phyloP scores from a whole-genome alignment of 1,284 basidiomycete genomes.

The Somion occarium region DNA sequence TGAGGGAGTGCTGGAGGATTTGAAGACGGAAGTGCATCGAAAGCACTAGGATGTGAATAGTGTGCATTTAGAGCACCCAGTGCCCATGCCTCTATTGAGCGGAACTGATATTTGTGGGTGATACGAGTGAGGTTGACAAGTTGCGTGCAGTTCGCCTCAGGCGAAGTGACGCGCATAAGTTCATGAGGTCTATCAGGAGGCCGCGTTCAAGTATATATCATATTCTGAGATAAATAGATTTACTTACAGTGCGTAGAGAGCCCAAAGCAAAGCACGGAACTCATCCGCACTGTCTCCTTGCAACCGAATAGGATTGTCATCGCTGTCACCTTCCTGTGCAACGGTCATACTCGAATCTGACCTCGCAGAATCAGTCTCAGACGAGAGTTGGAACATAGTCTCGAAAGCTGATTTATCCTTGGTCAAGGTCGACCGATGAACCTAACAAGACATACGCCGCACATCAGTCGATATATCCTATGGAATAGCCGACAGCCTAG shows the following conservation, averaged over 20 bases:
- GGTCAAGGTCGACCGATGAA: constrained; percentile 29
- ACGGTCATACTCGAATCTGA: constrained; percentile 28
- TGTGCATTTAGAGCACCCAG: constrained; percentile 37
- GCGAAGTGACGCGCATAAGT: constrained; percentile 37
- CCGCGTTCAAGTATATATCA: not conserved
- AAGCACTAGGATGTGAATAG: constrained; percentile 30
- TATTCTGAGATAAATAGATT: not conserved
- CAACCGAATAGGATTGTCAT: constrained; percentile 32
- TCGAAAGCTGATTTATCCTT: constrained; percentile 33
- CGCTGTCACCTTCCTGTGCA: constrained; percentile 29
- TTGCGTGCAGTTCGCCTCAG: constrained; percentile 36
- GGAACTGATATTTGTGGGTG: constrained; percentile 53
- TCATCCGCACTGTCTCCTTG: constrained; percentile 33
- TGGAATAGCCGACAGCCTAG: not conserved
- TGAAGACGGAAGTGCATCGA: constrained; percentile 18
- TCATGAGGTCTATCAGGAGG: constrained; percentile 38
- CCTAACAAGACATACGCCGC: constrained; percentile 15
- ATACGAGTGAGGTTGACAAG: constrained; percentile 46
- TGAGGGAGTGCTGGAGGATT: constrained; percentile 15
- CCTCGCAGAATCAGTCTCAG: constrained; percentile 27
- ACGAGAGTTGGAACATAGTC: constrained; percentile 32
- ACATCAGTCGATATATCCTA: not conserved
- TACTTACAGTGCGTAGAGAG: constrained; percentile 32
- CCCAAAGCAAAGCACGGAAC: constrained; percentile 32
- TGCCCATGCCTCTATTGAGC: constrained; percentile 46